A percentile compares a stretch with the other conserved stretches of the same genome.
phyloP scores from a whole-genome alignment of 345 rosid species.

The Salix koriyanagi region DNA sequence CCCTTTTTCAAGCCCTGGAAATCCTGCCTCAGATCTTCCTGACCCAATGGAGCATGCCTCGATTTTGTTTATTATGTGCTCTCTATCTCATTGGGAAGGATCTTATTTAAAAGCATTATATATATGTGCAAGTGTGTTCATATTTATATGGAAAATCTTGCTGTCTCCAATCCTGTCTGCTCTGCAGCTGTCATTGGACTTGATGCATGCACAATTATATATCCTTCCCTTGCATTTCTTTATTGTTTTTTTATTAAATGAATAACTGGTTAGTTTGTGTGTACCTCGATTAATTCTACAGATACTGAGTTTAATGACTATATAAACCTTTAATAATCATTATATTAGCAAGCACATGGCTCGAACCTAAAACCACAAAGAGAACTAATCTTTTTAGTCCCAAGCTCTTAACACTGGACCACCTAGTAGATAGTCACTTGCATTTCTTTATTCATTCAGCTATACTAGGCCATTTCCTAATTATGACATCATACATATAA shows the following conservation, averaged over 20 bases:
- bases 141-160: conserved; percentile 10
- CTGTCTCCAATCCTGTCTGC: conserved; percentile 45
- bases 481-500: not conserved
- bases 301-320: accelerated
- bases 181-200: conserved; percentile 48
- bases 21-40: conserved; percentile 45
- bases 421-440: not conserved
- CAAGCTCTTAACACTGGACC: too few species aligned
- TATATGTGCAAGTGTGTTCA: not conserved
- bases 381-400: too few species aligned
- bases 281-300: too few species aligned
- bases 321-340: too few species aligned
- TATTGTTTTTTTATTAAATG: not conserved
- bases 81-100: conserved; percentile 28
- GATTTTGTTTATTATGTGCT: conserved; percentile 17
- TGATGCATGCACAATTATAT: conserved; percentile 49
- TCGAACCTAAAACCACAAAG: too few species aligned
- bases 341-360: too few species aligned
- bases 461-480: not conserved
- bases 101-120: conserved; percentile 9
- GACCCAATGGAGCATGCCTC: conserved; percentile 41
- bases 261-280: accelerated
- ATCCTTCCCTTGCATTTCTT: conserved; percentile 23
- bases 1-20: too few species aligned
- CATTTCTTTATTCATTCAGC: conserved; percentile 20